Base-by-base conservation (phyloP, 176 grass and related monocot species). In the Oryza glumipatula region DNA sequence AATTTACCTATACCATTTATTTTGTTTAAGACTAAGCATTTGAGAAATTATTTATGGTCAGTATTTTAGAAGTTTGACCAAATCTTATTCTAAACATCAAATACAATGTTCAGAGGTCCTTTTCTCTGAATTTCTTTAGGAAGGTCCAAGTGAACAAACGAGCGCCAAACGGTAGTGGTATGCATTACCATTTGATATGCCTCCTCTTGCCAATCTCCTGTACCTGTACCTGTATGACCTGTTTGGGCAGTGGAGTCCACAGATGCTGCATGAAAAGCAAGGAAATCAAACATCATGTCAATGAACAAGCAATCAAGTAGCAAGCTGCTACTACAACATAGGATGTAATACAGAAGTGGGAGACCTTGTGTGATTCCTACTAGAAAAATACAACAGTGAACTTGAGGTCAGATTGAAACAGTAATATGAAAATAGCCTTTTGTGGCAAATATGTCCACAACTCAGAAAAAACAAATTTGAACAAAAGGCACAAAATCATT, bases 171-270 rank as follows among this genome's bases (percentile, higher is more conserved):
- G 49, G 38, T 76, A 35, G 44, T 13, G 49, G 43, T 80, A 78
- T 82, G 68, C 14, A 41, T 80, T 78, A 95, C 95, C 92, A 82
- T 95, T 83, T 98, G 89, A 83, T 95, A 98, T 41, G 73, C 38
- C 76, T 95, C 95, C 86, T 98, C 95, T 65, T 92, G 92, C 74
- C 61, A 76, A 91, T 94, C 92, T 72, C 66, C 79, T 43, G 47
- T 30, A 63, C 54, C 54, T 21, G 54, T 58, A 71, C 77, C 89
- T 77, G 66, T 15, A 76, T 85, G 76, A 80, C 84, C 88, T 69
- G 92, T 91, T 89, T 95, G 95, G 85, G 88, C 90, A 88, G 87
- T 91, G 24, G 84, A 90, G 77, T 94, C 88, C 73, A 82, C 73
- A 82, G 95, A 93, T 86, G 84, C 92, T 91, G 79, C 89, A 91